Evolutionary conservation across 768 basidiomycete species (phyloP).

Genomic region (Auriscalpium vulgare): DNA sequence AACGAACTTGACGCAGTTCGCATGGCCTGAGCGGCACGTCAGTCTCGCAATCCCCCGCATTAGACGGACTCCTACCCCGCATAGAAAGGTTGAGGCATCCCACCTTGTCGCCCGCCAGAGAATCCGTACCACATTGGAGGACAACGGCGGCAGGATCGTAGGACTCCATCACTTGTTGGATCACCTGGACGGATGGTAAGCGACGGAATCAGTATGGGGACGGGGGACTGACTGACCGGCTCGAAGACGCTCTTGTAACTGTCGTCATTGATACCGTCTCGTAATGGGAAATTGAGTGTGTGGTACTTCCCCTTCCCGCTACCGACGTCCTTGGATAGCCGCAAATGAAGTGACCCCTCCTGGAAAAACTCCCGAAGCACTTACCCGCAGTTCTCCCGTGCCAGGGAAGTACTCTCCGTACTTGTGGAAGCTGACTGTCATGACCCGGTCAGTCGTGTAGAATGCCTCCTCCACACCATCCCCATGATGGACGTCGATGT

Average conservation of each 20-base stretch:
- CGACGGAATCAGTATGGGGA: neutral
- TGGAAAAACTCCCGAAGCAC: constrained; percentile 17
- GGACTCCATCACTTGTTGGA: constrained; percentile 87
- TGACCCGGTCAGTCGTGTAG: constrained; percentile 96
- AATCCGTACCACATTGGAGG: constrained; percentile 96
- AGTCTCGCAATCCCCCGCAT: no score
- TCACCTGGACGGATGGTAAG: constrained; percentile 48
- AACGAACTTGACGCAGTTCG: constrained; percentile 94
- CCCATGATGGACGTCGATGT: constrained; percentile 98
- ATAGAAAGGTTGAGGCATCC: constrained; percentile 96
- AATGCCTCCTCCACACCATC: constrained; percentile 99
- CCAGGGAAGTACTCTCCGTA: constrained; percentile 99
- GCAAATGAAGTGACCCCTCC: neutral
- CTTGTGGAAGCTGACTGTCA: constrained; percentile 98
- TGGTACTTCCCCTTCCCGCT: constrained; percentile 93
- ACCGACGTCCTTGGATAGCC: constrained; percentile 64
- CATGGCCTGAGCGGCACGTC: constrained; percentile 58
- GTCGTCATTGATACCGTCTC: constrained; percentile 93
- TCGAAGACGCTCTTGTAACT: constrained; percentile 94
- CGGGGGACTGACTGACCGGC: constrained; percentile 56
- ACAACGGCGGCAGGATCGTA: constrained; percentile 95
- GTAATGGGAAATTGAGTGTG: constrained; percentile 87
- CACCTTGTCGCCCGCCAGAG: constrained; percentile 90
- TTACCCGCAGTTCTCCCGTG: constrained; percentile 89
- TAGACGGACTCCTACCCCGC: constrained; percentile 46